Evolutionary conservation across 1,284 basidiomycete species (phyloP), one percentile per base, ranked within the genome.

Genomic region (Polyporus tsugae): DNA sequence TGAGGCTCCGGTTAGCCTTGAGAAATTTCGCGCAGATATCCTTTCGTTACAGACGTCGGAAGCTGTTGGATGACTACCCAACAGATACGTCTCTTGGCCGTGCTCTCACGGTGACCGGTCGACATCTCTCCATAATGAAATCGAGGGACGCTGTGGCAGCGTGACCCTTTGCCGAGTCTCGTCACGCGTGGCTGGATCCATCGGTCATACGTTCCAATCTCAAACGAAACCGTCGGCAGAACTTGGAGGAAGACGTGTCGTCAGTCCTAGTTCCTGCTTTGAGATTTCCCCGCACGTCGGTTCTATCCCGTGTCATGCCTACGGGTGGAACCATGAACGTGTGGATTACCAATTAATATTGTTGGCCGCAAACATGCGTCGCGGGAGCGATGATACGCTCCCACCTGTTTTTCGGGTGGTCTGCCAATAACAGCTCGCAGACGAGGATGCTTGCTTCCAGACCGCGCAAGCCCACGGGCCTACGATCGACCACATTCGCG

Each of bases 41-140:
- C 55, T 58, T 4, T 58, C 19, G 17, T 15, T 22, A n/a, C 11
- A 25, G 58, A 13, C 55, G 19, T 42, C 33, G 58, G 22, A 60
- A 22, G 38, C 11, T 10, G 52, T 55, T 13, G 11, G 15, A 33
- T 22, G 44, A 22, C 44, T 13, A 25, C 22, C 46, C 46, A 49
- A 13, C 46, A 49, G 46, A 25, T 13, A 10, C 7, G 9, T 49
- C 29, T 10, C 44, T 46, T 46, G 44, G 17, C 44, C 9, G 44
- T n/a, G 19, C 19, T 58, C 55, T 22, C 55, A 58, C 55, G 35
- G n/a, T n/a, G n/a, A n/a, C n/a, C n/a, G n/a, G 9, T 5, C 35
- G 35, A 33, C 55, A 10, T 29, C 35, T 35, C 55, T 58, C 19
- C 55, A 58, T 36, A 58, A 58, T 58, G 55, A 58, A 58, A 58